Conservation (phyloP, 1,284 basidiomycete genomes). For the Irpex lacteus region DNA sequence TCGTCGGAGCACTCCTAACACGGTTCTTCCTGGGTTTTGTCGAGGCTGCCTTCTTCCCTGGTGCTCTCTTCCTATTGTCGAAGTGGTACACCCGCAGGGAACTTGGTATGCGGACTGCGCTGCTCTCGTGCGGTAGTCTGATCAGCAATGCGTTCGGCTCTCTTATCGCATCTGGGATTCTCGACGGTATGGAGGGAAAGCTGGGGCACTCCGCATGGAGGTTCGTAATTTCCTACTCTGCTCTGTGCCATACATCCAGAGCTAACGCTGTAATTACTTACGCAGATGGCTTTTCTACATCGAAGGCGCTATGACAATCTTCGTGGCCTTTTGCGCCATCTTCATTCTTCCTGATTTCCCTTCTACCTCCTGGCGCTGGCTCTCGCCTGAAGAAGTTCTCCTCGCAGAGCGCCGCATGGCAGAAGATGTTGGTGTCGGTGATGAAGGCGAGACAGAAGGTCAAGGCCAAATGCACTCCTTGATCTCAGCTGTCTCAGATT, state of each 20-base stretch:
- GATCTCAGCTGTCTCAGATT: conserved; percentile 59
- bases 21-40: conserved; percentile 75
- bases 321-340: conserved; percentile 57
- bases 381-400: conserved; percentile 58
- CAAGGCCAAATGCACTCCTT: conserved; percentile 45
- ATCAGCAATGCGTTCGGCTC: conserved; percentile 84
- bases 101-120: conserved; percentile 68
- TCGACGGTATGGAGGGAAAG: conserved; percentile 66
- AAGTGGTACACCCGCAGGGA: conserved; percentile 74
- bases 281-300: conserved; percentile 74
- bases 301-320: conserved; percentile 66
- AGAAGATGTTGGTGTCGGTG: conserved; percentile 62
- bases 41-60: conserved; percentile 77
- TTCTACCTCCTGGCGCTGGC: conserved; percentile 49
- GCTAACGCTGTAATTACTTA: background rate
- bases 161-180: conserved; percentile 74
- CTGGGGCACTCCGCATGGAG: conserved; percentile 77
- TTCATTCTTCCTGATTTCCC: conserved; percentile 82
- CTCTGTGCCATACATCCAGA: background rate
- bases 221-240: conserved; percentile 26
- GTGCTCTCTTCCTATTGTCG: conserved; percentile 59
- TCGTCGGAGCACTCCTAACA: conserved; percentile 64
- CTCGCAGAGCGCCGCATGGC: conserved; percentile 71
- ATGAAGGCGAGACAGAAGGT: conserved; percentile 36
- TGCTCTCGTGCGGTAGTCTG: conserved; percentile 70